Conservation (phyloP, 176 grass and related monocot genomes). For the Cocos nucifera region DNA sequence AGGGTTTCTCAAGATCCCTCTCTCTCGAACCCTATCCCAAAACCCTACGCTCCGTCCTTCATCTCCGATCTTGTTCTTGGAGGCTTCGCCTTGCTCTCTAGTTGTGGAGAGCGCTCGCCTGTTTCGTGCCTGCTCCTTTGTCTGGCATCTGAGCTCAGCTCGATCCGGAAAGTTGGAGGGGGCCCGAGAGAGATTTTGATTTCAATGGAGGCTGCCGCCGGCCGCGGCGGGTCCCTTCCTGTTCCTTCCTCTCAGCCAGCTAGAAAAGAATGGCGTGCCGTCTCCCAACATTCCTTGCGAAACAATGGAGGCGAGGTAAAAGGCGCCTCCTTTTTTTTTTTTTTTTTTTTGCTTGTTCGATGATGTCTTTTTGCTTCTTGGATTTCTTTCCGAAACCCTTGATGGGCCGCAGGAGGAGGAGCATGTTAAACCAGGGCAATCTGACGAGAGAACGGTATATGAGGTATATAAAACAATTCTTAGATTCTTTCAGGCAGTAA, state of each 20-base stretch:
- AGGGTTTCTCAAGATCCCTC: too few species aligned
- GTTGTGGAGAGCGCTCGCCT: too few species aligned
- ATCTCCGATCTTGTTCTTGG: too few species aligned
- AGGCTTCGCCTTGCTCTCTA: too few species aligned
- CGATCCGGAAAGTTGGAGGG: too few species aligned
- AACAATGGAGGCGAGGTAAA: conserved; percentile 64
- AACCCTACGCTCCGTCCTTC: too few species aligned
- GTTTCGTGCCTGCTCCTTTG: too few species aligned
- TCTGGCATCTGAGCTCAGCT: too few species aligned
- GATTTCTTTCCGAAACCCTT: conserved; percentile 5
- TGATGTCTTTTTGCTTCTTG: not conserved
- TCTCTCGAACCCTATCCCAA: too few species aligned
- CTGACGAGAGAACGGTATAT: conserved; percentile 63
- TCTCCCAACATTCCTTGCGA: conserved; percentile 58
- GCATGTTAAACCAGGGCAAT: conserved; percentile 42
- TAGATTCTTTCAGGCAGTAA: not conserved
- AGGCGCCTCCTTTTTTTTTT: conserved; percentile 11
- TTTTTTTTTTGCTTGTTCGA: not conserved
- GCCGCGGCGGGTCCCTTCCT: conserved; percentile 3
- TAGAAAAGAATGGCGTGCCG: conserved; percentile 92
- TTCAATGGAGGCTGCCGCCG: conserved; percentile 9
- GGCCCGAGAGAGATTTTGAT: too few species aligned
- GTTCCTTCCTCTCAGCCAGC: conserved; percentile 20
- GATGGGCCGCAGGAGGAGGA: conserved; percentile 33
- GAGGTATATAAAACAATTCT: conserved; percentile 37